Evolutionary conservation across 176 grass and related monocot species (phyloP).

Genomic region (Echinochloa phyllopogon): DNA sequence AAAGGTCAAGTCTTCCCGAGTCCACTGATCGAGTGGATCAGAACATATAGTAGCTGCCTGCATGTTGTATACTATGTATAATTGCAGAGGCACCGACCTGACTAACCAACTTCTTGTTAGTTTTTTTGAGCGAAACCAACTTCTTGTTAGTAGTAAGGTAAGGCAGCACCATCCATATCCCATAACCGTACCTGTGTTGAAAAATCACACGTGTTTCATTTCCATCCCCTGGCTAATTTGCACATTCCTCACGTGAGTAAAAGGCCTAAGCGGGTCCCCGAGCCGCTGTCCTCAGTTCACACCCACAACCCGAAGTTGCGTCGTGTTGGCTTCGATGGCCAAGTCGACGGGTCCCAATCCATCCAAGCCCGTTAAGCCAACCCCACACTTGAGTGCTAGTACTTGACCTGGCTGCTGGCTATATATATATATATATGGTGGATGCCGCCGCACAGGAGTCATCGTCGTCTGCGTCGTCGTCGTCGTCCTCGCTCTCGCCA

Average conservation of each 20-base stretch:
- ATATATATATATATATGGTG: not conserved
- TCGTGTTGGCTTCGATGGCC: constrained; percentile 26
- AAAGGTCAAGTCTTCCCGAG: too few species aligned
- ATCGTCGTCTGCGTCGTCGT: not conserved
- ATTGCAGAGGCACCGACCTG: too few species aligned
- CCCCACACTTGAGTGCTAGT: too few species aligned
- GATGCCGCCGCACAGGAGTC: not conserved
- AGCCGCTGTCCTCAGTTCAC: constrained; percentile 20
- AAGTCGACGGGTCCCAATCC: constrained; percentile 4
- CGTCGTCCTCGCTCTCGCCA: not conserved
- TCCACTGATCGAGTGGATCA: too few species aligned
- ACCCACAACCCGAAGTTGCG: not conserved
- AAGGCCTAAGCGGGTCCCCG: not conserved
- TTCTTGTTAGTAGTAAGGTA: too few species aligned
- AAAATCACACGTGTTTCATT: constrained; percentile 14
- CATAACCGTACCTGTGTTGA: too few species aligned
- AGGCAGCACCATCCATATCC: too few species aligned
- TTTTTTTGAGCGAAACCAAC: too few species aligned
- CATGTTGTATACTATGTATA: too few species aligned
- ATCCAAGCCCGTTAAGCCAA: not conserved
- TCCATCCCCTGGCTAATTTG: too few species aligned
- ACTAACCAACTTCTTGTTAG: too few species aligned
- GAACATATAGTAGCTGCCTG: too few species aligned
- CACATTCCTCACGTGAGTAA: not conserved
- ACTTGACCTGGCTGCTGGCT: not conserved